Base-by-base conservation (phyloP, 2,329 filamentous ascomycete genomes). In the Phoma sp. region DNA sequence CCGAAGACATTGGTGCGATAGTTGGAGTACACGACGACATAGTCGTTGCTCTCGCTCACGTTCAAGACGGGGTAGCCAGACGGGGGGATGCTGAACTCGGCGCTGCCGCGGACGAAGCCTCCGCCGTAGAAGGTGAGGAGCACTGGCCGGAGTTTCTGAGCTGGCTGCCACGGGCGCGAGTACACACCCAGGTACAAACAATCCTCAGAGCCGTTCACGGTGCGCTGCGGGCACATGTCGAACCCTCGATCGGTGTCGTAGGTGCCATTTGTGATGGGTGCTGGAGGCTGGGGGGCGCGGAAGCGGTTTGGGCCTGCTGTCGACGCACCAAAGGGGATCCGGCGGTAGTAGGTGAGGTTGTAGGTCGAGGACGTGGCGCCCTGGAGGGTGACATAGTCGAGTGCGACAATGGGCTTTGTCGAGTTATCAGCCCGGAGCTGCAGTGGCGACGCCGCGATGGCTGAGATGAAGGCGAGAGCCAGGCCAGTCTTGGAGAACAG, bases 161-260 rank as follows among this genome's bases (percentile, higher is more conserved):
- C 41, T 1, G 67, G 66, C 1, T 67, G 73, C 84, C 84, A 87
- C 3, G 84, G 85, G 0, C 84, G 79, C 4, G 82, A 80, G 71
- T 85, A 87, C 0, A 88, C 73, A 10, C 83, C 83, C 2, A 88
- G 78, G 57, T 86, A 86, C 13, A 87, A 75, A 60, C 85, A 88
- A 63, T 88, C 85, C 74, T 88, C 85, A 38, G 83, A 84, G 10
- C 82, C 75, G 33, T 76, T 76, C 50, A 81, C 82, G 0, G 81
- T 84, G 61, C 83, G 77, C 70, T 86, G 84, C 3, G 82, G 80
- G 62, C 85, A 87, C 78, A 84, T 82, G 62, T 85, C 81, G 57
- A 85, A 86, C 17, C 74, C 58, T 44, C 83, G 80, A 57, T 81
- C 77, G 2, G 84, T 84, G 66, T 86, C 72, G 66, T 87, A 87